phyloP scores from a whole-genome alignment of 768 basidiomycete genomes.

The Leccinum pellstonianum region DNA sequence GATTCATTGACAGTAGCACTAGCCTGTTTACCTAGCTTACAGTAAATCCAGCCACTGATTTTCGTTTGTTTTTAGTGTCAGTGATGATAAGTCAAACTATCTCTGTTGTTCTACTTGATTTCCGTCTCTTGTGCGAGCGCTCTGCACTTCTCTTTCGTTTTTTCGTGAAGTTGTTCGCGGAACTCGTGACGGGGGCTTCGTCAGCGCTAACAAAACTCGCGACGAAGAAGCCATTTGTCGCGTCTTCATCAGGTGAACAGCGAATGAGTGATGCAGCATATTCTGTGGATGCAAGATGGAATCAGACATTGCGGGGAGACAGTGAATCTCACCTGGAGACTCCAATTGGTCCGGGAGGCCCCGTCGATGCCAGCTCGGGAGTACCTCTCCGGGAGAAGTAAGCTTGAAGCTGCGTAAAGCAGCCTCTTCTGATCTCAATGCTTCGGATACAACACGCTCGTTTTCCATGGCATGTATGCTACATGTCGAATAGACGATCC shows the following conservation, averaged over 20 bases:
- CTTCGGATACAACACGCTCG: slow-evolving; percentile 82
- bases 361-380: slow-evolving; percentile 82
- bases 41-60: slow-evolving; percentile 12
- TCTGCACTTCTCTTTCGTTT: slow-evolving; percentile 30
- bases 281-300: slow-evolving; percentile 33
- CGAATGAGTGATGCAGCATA: slow-evolving; percentile 64
- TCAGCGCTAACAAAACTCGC: slow-evolving; percentile 68
- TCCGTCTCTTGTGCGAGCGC: slow-evolving; percentile 21
- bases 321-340: background rate
- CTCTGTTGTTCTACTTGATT: slow-evolving; percentile 14
- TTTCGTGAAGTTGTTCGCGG: slow-evolving; percentile 8
- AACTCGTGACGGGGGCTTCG: background rate
- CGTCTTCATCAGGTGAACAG: slow-evolving; percentile 79
- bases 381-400: slow-evolving; percentile 61
- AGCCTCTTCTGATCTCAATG: slow-evolving; percentile 73
- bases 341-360: slow-evolving; percentile 69
- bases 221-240: slow-evolving; percentile 97
- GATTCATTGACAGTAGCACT: slow-evolving; percentile 27
- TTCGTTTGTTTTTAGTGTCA: slow-evolving; percentile 1
- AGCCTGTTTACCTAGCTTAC: slow-evolving; percentile 23
- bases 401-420: slow-evolving; percentile 57
- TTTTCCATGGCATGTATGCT: slow-evolving; percentile 90
- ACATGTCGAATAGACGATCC: slow-evolving; percentile 98
- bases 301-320: background rate
- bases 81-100: background rate